These are phyloP conservation scores for Blastobotrys illinoisensis DNA, from an alignment of 1,139 yeast genomes.

Conservation along the genomic window DNA sequence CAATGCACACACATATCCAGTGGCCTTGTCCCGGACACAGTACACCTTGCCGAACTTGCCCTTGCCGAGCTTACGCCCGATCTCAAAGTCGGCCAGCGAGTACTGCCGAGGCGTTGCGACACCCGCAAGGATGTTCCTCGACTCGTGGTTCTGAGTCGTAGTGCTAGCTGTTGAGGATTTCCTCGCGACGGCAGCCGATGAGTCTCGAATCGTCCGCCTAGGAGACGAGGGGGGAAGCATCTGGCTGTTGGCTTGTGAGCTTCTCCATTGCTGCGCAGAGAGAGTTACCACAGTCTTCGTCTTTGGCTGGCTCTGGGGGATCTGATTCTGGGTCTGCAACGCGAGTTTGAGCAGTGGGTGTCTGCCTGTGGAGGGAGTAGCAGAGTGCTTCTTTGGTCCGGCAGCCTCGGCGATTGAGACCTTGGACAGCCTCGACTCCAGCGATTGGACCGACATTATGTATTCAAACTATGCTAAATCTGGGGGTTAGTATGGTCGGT, in stretches of 20 bases:
- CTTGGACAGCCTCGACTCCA: conserved; percentile 23
- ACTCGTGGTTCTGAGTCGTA: neutral
- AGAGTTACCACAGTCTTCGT: conserved; percentile 17
- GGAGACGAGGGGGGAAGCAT: conserved; percentile 23
- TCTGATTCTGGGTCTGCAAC: conserved; percentile 26
- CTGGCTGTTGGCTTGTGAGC: conserved; percentile 13
- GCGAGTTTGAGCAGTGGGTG: conserved; percentile 30
- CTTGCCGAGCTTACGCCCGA: conserved; percentile 84
- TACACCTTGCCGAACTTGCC: conserved; percentile 93
- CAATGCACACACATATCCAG: conserved; percentile 82
- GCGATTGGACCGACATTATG: conserved; percentile 17
- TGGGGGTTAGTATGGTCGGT: neutral
- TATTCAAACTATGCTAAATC: neutral
- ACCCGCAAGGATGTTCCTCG: conserved; percentile 21
- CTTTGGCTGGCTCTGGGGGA: conserved; percentile 18
- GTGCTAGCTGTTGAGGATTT: conserved; percentile 5
- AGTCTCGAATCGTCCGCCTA: conserved; percentile 10
- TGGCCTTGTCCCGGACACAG: conserved; percentile 69
- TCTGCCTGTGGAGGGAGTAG: conserved; percentile 12
- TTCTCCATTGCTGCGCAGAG: conserved; percentile 24
- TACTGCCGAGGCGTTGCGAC: conserved; percentile 25
- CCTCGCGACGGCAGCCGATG: conserved; percentile 9
- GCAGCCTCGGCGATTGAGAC: conserved; percentile 25
- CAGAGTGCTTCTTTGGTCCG: conserved; percentile 13
- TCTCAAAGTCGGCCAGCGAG: conserved; percentile 63